Base-by-base conservation (phyloP, 768 basidiomycete species). In the Russula abietina region DNA sequence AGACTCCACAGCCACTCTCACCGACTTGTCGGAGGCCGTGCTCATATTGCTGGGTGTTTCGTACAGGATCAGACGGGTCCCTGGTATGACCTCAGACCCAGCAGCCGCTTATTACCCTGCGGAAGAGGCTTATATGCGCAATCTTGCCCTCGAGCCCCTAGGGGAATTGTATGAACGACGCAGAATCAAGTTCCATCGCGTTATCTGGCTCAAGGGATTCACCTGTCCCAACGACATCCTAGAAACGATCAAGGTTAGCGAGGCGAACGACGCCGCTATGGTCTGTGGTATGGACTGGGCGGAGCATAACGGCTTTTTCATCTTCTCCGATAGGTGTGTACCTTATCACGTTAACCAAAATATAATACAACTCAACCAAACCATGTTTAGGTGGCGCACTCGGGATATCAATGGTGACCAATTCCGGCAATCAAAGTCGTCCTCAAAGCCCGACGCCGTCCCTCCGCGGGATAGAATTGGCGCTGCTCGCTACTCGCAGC, bases 271-370 rank as follows among this genome's bases (percentile, higher is more conserved):
- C 67, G 97, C 97, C 3, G 92, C 94, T 0, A 93, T 99, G 92
- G 93, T 98, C 2, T 98, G 97, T 71, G 96, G 95, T n/a, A 98
- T 98, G 96, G 97, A 99, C 71, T 99, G 97, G 97, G 96, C 94
- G 12, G 95, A 99, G 74, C 90, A 94, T 70, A 91, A 93, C 66
- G 94, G 94, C 0, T 89, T 93, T 75, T 99, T 98, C 79, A 94
- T 98, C 68, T 98, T 97, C 76, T 98, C 95, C 19, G 96, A 98
- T 74, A 81, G 96, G 94, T 92, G 30, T 46, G 30, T 45, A 59
- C 52, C 60, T 49, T 64, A 57, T 57, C 32, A 19, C 36, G 2
- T 19, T 17, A 16, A 12, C 24, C 45, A 26, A n/a, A 46, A n/a
- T 33, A 30, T 5, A 9, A 9, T 1, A 9, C 10, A 14, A 32